Evolutionary conservation across 2,329 filamentous ascomycete genomes (phyloP).

Genomic region (Dendrostoma leiphaemia): DNA sequence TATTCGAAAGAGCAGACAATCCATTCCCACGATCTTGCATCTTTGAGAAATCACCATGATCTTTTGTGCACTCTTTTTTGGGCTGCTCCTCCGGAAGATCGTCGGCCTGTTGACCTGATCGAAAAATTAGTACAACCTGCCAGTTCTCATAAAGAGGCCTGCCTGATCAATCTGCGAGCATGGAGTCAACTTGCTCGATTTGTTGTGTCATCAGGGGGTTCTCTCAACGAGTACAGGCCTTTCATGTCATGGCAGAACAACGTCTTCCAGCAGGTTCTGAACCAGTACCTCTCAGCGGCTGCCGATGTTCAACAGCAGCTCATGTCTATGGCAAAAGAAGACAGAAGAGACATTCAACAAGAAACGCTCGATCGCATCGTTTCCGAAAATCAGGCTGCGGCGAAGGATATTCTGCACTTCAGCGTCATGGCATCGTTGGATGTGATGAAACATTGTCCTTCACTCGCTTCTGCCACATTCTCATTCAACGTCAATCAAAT

Average conservation of each 20-base stretch:
- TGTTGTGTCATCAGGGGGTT: conserved; percentile 45
- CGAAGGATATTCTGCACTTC: conserved; percentile 51
- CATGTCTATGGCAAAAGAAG: conserved; percentile 45
- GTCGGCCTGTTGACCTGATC: conserved; percentile 53
- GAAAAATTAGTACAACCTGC: conserved; percentile 58
- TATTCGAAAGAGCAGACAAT: conserved; percentile 62
- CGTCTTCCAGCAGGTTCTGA: conserved; percentile 55
- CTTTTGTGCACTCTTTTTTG: conserved; percentile 66
- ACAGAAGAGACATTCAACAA: conserved; percentile 39
- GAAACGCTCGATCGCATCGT: conserved; percentile 50
- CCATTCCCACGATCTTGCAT: conserved; percentile 59
- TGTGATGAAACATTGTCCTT: conserved; percentile 45
- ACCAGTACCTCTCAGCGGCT: conserved; percentile 56
- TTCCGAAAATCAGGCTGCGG: conserved; percentile 49
- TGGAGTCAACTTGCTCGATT: conserved; percentile 64
- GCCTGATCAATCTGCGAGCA: conserved; percentile 60
- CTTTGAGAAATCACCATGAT: conserved; percentile 67
- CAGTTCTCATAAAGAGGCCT: conserved; percentile 65
- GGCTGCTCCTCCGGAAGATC: conserved; percentile 54
- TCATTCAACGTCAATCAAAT: conserved; percentile 50
- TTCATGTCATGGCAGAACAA: conserved; percentile 57
- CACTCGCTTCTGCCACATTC: conserved; percentile 46
- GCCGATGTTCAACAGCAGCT: conserved; percentile 57
- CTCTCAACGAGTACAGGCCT: conserved; percentile 40
- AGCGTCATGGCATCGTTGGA: conserved; percentile 49